Percentiles rank a stretch among this genome's conserved stretches.
Conservation (phyloP, 345 rosid species). For the Heritiera littoralis region DNA sequence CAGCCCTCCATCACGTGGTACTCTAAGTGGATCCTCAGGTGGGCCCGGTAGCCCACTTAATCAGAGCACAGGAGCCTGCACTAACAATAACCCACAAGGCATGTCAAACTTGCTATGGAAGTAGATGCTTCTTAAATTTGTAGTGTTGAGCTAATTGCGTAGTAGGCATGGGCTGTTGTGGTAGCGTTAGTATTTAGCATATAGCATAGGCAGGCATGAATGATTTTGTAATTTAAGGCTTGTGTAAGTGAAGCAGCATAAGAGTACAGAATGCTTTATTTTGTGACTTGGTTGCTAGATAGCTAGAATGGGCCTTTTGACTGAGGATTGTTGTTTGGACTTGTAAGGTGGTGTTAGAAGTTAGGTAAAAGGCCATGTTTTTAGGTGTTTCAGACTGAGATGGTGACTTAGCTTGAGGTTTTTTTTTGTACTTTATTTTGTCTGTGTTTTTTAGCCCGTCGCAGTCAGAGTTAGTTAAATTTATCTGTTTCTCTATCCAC, state of each 20-base stretch:
- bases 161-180: slow-evolving; percentile 23
- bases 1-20: slow-evolving; percentile 63
- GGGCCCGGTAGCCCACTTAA: slow-evolving; percentile 62
- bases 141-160: slow-evolving; percentile 27
- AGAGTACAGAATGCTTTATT: background rate
- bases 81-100: slow-evolving; percentile 44
- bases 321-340: slow-evolving; percentile 7
- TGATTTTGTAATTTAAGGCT: slow-evolving; percentile 23
- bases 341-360: slow-evolving; percentile 16
- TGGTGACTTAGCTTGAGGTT: no score
- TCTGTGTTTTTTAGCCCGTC: no score
- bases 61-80: slow-evolving; percentile 54
- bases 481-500: no score
- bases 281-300: slow-evolving; percentile 3
- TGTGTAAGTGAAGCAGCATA: slow-evolving; percentile 21
- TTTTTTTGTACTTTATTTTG: no score
- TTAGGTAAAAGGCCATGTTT: background rate
- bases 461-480: no score
- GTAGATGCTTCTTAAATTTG: slow-evolving; percentile 24
- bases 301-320: slow-evolving; percentile 16
- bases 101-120: slow-evolving; percentile 59
- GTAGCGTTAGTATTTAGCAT: slow-evolving; percentile 19
- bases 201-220: slow-evolving; percentile 15
- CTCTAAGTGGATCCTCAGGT: slow-evolving; percentile 61
- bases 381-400: slow-evolving; percentile 15